Evolutionary conservation across 208 protist genomes (phyloP).

Genomic region (Acanthamoeba castellanii): DNA sequence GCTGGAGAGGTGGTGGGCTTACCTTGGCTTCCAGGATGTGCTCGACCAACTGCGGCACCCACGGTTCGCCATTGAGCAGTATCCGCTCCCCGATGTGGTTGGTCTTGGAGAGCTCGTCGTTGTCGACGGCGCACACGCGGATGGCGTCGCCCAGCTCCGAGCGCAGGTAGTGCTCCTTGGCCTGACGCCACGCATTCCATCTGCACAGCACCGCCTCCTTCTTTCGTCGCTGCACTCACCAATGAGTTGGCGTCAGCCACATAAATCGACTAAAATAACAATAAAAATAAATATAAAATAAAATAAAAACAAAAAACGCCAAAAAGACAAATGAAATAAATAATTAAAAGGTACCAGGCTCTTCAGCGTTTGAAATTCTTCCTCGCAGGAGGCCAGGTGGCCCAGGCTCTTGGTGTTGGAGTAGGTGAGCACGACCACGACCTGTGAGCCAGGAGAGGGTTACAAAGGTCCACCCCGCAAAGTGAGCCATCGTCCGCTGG

Average conservation of each 20-base stretch:
- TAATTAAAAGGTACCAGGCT: neutral
- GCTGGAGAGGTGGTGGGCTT: neutral
- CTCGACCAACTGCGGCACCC: conserved; percentile 63
- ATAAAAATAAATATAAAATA: too few relatives aligned
- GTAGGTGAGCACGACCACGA: conserved; percentile 66
- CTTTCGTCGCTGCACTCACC: neutral
- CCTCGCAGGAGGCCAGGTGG: conserved; percentile 62
- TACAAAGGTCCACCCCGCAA: neutral
- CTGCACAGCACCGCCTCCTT: conserved; percentile 57
- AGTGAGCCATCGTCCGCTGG: too few relatives aligned
- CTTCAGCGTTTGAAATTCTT: conserved; percentile 29
- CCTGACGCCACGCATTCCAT: conserved; percentile 68
- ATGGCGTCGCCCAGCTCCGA: conserved; percentile 40
- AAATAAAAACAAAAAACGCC: too few relatives aligned
- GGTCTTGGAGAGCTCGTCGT: conserved; percentile 72
- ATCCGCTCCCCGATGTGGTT: conserved; percentile 33
- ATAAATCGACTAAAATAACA: neutral
- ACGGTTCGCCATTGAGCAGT: conserved; percentile 61
- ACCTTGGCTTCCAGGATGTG: conserved; percentile 67
- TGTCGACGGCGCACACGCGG: conserved; percentile 43
- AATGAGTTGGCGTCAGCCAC: neutral
- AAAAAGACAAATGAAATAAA: too few relatives aligned
- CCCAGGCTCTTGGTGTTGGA: conserved; percentile 72
- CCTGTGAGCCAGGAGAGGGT: neutral
- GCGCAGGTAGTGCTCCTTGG: conserved; percentile 22